Base-by-base conservation (phyloP, 257 asterid genomes). In the Nicotiana knightiana region DNA sequence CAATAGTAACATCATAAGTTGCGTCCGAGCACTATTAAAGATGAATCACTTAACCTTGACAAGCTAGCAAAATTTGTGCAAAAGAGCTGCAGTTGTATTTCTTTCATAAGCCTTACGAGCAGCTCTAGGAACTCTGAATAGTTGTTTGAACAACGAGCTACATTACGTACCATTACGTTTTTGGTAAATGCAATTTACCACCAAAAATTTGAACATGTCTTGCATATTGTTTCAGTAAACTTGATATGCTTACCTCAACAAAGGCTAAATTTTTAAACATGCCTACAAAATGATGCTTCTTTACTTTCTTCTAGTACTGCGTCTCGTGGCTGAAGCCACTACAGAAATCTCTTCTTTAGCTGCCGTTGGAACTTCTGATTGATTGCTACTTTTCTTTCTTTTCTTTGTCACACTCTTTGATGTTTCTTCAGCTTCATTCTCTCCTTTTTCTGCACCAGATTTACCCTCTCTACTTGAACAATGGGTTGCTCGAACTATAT, bases 401-500 rank as follows among this genome's bases (percentile, higher is more conserved):
- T 79, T 35, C 37, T 73, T 82, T 3, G 28, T 78, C 78, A 35
- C 84, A 84, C 76, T 59, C 84, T 82, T 83, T 30, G 77, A 51
- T 16, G 86, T 66, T 67, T 89, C 88, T 68, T 85, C 91, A 26
- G 51, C 89, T 37, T 82, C 89, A 79, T 71, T 43, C n/a, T 54
- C 88, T 77, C 1, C 85, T 83, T 89, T 88, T 43, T 53, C 39
- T 26, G 43, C 68, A 10, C 43, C 18, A 8, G 11, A 57, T 24
- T 61, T 71, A 46, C 82, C 83, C 6, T 75, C 86, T 57, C 67
- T 62, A 26, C 83, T 85, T 76, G 82, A 39, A 79, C 85, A 67
- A 43, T 83, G 67, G 35, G 82, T 85, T 66, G 95, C 93, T 82
- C 92, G 88, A 80, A 91, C 92, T 55, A 89, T 89, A 85, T 94